Base-by-base conservation (phyloP, 2,329 filamentous ascomycete species). In the Fusarium sororula region DNA sequence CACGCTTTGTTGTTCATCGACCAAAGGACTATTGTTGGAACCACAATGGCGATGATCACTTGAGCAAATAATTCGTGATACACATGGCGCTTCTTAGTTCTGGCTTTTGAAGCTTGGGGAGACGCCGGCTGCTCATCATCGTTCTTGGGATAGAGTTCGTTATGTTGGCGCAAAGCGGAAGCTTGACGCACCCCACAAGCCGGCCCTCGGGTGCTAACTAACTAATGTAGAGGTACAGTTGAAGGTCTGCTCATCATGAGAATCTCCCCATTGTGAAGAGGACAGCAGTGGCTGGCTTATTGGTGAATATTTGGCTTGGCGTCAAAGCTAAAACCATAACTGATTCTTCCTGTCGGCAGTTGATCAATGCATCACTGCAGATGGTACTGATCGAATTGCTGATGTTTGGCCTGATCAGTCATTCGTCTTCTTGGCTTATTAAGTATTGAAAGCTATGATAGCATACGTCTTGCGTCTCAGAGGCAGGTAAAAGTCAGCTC, bases 141-240 rank as follows among this genome's bases (percentile, higher is more conserved):
- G 30, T 56, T 53, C 51, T 58, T 38, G 42, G 39, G 58, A 76
- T 73, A 71, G 62, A 77, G 66, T 76, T 77, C 65, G 51, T 64
- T 44, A 50, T 64, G 65, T 66, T 67, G 62, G 64, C 57, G 60
- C 58, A 47, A 70, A 58, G 47, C 63, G 59, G 63, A 63, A 68
- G 58, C 39, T 63, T 48, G 63, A 63, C 57, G 62, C 44, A 75
- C 72, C 73, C 75, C 74, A 50, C 72, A 78, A 65, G 71, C 62
- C 67, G 66, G 57, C 35, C 57, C 53, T 41, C 26, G 28, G 62
- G 54, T 71, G 55, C 73, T 73, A 74, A 76, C 66, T 73, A 68
- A 75, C 66, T 73, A 68, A 75, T 73, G 66, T 60, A 69, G 51
- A 63, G 58, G 50, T 58, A 38, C 64, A 50, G 58, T 48, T 42